Evolutionary conservation across 257 asterid genomes (phyloP).

Genomic region (Nicotiana obtusifolia): DNA sequence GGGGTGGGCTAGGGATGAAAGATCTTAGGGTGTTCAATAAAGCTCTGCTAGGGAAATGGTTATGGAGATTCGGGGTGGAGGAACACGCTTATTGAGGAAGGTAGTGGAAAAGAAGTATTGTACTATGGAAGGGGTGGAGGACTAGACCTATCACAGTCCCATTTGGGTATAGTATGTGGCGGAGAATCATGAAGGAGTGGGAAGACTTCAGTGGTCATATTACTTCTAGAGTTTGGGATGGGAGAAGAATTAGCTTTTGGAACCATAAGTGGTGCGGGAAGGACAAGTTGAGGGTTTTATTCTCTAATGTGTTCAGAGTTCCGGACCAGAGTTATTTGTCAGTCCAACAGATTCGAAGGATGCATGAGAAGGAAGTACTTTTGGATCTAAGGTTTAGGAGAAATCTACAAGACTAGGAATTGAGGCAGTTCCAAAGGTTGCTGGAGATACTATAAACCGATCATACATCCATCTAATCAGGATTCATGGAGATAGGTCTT

Average conservation of each 20-base stretch:
- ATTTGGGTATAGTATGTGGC: not conserved
- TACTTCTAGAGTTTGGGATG: not conserved
- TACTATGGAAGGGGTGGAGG: not conserved
- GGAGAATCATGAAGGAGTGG: not conserved
- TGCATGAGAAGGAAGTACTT: not conserved
- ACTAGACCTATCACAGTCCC: not conserved
- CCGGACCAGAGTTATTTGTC: not conserved
- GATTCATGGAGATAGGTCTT: no score
- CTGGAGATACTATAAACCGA: no score
- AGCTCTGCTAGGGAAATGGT: not conserved
- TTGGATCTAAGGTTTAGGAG: no score
- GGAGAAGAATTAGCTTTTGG: not conserved
- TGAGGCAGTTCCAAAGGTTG: no score
- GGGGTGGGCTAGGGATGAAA: no score
- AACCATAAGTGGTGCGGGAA: not conserved
- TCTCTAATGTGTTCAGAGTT: not conserved
- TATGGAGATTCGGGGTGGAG: not conserved
- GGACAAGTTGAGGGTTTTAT: not conserved
- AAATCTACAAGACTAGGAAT: no score
- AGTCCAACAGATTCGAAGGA: not conserved
- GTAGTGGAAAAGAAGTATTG: not conserved
- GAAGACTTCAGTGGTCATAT: not conserved
- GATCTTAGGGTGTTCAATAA: no score
- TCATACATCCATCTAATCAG: no score
- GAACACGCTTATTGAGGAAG: not conserved